phyloP scores from a whole-genome alignment of 2,329 filamentous ascomycete species.

The Alternaria atra region DNA sequence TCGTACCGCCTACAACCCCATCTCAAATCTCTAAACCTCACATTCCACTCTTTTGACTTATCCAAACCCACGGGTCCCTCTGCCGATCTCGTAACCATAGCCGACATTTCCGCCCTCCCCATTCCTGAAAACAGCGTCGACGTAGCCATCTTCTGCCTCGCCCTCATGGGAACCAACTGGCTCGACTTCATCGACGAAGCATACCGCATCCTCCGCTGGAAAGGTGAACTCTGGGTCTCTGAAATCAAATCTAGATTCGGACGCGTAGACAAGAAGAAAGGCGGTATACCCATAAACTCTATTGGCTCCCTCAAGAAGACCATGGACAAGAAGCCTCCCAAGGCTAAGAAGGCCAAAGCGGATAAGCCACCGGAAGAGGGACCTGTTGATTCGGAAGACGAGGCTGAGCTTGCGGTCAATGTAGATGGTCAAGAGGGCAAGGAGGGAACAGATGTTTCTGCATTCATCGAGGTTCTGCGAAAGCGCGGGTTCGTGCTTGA shows the following conservation, averaged over 20 bases:
- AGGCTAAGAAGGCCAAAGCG: slow-evolving; percentile 54
- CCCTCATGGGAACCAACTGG: slow-evolving; percentile 99
- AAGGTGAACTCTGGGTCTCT: slow-evolving; percentile 95
- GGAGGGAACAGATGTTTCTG: slow-evolving; percentile 82
- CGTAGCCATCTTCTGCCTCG: slow-evolving; percentile 92
- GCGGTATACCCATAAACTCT: slow-evolving; percentile 65
- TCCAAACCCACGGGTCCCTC: slow-evolving; percentile 78
- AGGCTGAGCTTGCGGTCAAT: slow-evolving; percentile 68
- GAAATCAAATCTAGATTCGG: slow-evolving; percentile 96
- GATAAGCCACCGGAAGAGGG: slow-evolving; percentile 59
- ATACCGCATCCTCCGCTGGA: slow-evolving; percentile 88
- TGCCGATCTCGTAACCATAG: slow-evolving; percentile 78
- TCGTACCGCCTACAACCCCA: slow-evolving; percentile 72
- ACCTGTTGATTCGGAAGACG: slow-evolving; percentile 60
- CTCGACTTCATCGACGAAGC: slow-evolving; percentile 95
- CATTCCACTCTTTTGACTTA: slow-evolving; percentile 86
- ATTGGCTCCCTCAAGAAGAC: slow-evolving; percentile 62
- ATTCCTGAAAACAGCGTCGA: slow-evolving; percentile 79
- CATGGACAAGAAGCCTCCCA: slow-evolving; percentile 30
- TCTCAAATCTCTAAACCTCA: slow-evolving; percentile 72
- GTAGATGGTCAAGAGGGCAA: slow-evolving; percentile 73
- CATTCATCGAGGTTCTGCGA: slow-evolving; percentile 84
- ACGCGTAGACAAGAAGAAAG: slow-evolving; percentile 62
- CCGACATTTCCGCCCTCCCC: slow-evolving; percentile 87
- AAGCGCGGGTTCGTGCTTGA: slow-evolving; percentile 85